Base-by-base conservation (phyloP, 2,329 filamentous ascomycete genomes). In the Penicillium sp. region DNA sequence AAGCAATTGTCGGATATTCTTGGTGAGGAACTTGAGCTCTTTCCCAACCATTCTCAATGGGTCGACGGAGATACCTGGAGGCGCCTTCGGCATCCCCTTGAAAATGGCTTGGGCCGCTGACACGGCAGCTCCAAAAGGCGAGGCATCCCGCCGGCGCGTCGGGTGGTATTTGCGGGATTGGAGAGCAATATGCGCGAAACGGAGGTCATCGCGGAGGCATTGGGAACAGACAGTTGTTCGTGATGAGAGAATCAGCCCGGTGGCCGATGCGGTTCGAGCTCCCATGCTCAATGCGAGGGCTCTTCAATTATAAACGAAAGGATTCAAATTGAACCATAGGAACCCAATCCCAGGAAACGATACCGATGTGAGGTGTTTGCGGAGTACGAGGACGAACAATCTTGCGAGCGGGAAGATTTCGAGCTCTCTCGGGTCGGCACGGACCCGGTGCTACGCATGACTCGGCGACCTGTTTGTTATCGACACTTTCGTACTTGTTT, bases 21-120 rank as follows among this genome's bases (percentile, higher is more conserved):
- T 92, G 12, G 90, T 96, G 70, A 97, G 79, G 68, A 93, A 96
- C 77, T 96, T 94, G 87, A 99, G 91, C 81, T 97, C 93, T 78
- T 96, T 96, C 61, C 91, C 93, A 35, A 97, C 93, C 35, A 91
- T 89, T 61, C 90, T 86, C 70, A 97, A 83, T 35, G 93, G 93
- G 74, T 97, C 93, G 69, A 96, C 85, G 61, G 87, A 85, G 78
- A 96, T 86, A 58, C 85, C 83, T 15, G 73, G 64, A 39, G 75
- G 71, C 47, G 69, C 67, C 61, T 72, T 75, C 33, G 70, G 77
- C 38, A 79, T 67, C 38, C 77, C 73, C 60, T 79, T 78, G 64
- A 79, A 74, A 53, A 79, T 69, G 43, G 73, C 76, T 66, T 80
- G 84, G 43, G 84, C 84, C 39, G 83, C 82, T 45, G 81, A 81